Base-by-base conservation (phyloP, 495 filamentous ascomycete species). In the Hyaloscypha bicolor region DNA sequence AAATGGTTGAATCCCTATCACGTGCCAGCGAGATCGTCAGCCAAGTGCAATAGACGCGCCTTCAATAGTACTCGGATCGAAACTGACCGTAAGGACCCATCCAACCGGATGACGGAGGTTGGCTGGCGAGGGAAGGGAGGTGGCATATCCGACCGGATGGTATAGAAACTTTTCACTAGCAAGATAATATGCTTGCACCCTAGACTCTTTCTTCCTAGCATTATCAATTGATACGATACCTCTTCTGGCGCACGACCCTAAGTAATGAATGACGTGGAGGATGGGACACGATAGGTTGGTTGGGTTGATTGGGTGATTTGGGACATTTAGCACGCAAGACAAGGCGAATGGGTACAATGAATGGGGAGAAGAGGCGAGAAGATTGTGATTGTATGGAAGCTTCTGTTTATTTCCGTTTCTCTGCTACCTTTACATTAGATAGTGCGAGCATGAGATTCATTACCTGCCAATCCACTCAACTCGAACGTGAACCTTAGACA, bases 21-120 rank as follows among this genome's bases (percentile, higher is more conserved):
- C 89, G 90, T 73, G 95, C 95, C 53, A 93, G 86, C 74, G 96
- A 99, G 84, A 98, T 99, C 80, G 95, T 99, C 72, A 92, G 89
- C 77, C 93, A 97, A 78, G 93, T 97, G 66, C 94, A 97, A 87
- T 97, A 85, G 61, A 39, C 9, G 4, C 4, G 21, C 1, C 42
- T 48, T 12, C 42, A 14, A 48, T 14, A 4, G 9, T 56, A 11
- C 12, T 51, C 16, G 21, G 31, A 14, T 62, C 25, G 16, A 64
- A 63, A 60, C 12, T 42, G 31, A 45, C 60, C 22, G 33, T 62
- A 52, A 64, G 31, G 58, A 60, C 56, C 51, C 51, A 60, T 63
- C 55, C 62, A 53, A 3, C 8, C 42, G 16, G 11, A 48, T 19
- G 16, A 19, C 16, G 11, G 9, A 16, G 9, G 42, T 1, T 16